Percentiles rank a stretch among this genome's conserved stretches.
Conservation (phyloP, 2,329 filamentous ascomycete genomes). For the Xylariaceae sp. region DNA sequence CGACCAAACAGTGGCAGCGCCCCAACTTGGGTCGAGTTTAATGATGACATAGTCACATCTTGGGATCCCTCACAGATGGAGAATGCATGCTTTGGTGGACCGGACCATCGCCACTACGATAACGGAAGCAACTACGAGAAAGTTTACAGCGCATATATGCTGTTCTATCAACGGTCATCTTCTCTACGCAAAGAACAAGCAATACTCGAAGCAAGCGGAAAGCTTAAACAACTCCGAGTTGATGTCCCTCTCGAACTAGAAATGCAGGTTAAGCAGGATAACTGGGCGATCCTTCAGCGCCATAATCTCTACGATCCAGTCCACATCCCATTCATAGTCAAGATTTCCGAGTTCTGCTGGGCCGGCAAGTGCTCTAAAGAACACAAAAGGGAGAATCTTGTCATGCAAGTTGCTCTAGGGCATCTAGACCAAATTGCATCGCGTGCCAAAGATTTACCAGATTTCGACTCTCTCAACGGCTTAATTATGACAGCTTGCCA, state of each 20-base stretch:
- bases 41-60: conserved; percentile 74
- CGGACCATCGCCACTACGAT: conserved; percentile 51
- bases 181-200: conserved; percentile 55
- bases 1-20: conserved; percentile 52
- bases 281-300: conserved; percentile 66
- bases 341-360: conserved; percentile 56
- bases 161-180: conserved; percentile 86
- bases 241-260: conserved; percentile 44
- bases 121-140: conserved; percentile 56
- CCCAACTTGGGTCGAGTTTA: conserved; percentile 81
- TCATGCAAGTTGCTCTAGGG: conserved; percentile 53
- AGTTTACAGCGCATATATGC: conserved; percentile 88
- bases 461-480: conserved; percentile 54
- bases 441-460: conserved; percentile 63
- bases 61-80: conserved; percentile 75
- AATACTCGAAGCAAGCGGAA: conserved; percentile 37
- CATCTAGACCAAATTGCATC: conserved; percentile 74
- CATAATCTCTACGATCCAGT: conserved; percentile 75
- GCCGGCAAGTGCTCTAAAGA: conserved; percentile 48
- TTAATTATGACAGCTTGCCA: conserved; percentile 47
- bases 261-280: conserved; percentile 65
- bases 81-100: conserved; percentile 74
- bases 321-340: conserved; percentile 63
- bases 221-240: conserved; percentile 43
- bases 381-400: conserved; percentile 45